Percentiles rank a stretch among this genome's conserved stretches.
Evolutionary conservation across 2,329 filamentous ascomycete species (phyloP).

Genomic region (Hymenotorrendiella dingleyae): DNA sequence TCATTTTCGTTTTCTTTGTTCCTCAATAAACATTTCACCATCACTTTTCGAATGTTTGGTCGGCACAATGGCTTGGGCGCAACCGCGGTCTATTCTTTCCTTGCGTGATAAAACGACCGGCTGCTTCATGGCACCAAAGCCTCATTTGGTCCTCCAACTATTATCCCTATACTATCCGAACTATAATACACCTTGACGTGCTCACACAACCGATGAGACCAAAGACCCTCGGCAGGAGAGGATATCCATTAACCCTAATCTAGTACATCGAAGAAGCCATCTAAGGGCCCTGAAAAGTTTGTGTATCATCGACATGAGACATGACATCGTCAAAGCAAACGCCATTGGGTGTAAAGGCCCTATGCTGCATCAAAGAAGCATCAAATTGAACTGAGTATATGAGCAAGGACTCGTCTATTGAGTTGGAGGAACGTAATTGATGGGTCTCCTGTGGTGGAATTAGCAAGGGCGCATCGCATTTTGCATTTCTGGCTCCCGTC

Average conservation of each 20-base stretch:
- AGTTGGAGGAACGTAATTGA: conserved; percentile 20
- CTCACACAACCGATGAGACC: conserved; percentile 5
- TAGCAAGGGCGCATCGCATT: no score
- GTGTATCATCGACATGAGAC: conserved; percentile 28
- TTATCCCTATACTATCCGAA: neutral
- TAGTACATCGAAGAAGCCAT: conserved; percentile 25
- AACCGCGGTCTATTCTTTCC: neutral
- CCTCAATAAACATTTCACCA: no score
- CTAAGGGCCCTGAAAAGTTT: conserved; percentile 19
- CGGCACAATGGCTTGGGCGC: no score
- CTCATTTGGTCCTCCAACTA: neutral
- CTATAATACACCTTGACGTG: conserved; percentile 7
- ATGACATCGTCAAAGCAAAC: conserved; percentile 30
- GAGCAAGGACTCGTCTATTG: conserved; percentile 18
- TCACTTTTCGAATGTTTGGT: no score
- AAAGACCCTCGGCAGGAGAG: conserved; percentile 13
- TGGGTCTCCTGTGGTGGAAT: conserved; percentile 25
- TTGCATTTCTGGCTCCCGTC: no score
- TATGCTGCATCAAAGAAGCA: conserved; percentile 21
- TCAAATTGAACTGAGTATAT: conserved; percentile 20
- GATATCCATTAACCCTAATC: conserved; percentile 27
- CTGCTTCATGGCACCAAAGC: neutral
- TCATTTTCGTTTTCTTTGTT: no score
- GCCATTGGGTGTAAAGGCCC: conserved; percentile 21
- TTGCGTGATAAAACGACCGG: neutral